Evolutionary conservation across 2,329 filamentous ascomycete species (phyloP).

Genomic region (Pestalotiopsis sp.): DNA sequence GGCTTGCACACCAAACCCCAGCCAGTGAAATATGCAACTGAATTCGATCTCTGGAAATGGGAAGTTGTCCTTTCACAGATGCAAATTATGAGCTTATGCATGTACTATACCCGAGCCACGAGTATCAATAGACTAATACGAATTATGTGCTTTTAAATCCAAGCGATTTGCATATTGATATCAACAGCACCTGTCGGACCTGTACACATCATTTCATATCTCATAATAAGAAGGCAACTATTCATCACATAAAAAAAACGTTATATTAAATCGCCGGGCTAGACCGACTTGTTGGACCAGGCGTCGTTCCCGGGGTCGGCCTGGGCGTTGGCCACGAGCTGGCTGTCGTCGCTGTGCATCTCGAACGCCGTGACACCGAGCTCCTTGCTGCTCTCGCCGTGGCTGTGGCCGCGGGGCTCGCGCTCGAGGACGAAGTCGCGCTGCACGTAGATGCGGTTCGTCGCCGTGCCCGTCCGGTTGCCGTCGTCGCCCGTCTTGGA

Average conservation of each 20-base stretch:
- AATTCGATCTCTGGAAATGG: no score
- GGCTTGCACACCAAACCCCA: no score
- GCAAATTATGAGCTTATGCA: no score
- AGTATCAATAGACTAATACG: no score
- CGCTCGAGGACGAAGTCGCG: not conserved
- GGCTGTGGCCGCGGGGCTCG: not conserved
- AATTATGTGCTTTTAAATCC: no score
- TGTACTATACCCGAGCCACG: no score
- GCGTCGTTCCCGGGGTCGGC: not conserved
- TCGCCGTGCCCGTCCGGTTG: not conserved
- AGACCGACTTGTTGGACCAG: constrained; percentile 1
- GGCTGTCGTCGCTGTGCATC: constrained; percentile 3
- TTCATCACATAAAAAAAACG: not conserved
- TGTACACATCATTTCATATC: not conserved
- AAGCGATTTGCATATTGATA: no score
- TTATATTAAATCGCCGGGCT: not conserved
- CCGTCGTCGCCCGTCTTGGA: not conserved
- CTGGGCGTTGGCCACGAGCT: not conserved
- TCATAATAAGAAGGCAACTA: no score
- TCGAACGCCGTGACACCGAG: not conserved
- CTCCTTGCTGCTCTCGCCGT: not conserved
- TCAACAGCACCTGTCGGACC: not conserved
- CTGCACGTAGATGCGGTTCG: constrained; percentile 1
- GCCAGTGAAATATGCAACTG: no score
- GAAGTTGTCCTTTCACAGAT: no score